phyloP scores from a whole-genome alignment of 2,329 filamentous ascomycete species.

The Colletotrichum ledebouriae region DNA sequence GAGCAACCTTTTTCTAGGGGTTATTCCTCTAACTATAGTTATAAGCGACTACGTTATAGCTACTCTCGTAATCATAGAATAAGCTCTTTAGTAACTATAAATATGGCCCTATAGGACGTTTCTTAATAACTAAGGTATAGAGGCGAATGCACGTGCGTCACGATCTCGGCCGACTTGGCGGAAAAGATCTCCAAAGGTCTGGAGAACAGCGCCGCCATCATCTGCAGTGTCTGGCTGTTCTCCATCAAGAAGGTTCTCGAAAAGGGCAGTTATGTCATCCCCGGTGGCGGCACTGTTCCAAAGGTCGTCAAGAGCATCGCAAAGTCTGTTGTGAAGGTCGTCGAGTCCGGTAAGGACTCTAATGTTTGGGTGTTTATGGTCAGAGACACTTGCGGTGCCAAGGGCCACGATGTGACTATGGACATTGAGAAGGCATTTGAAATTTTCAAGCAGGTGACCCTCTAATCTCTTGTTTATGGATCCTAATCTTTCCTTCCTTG shows the following conservation, averaged over 20 bases:
- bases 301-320: constrained; percentile 19
- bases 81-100: too few species aligned
- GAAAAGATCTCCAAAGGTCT: constrained; percentile 14
- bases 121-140: neutral
- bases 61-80: too few species aligned
- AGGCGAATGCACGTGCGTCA: constrained; percentile 12
- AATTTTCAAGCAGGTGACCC: constrained; percentile 4
- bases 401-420: constrained; percentile 15
- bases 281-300: neutral
- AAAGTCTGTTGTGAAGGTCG: constrained; percentile 3
- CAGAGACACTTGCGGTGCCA: constrained; percentile 11
- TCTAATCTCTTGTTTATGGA: neutral
- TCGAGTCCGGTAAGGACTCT: neutral
- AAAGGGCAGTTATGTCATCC: constrained; percentile 26
- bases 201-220: constrained; percentile 6
- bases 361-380: constrained; percentile 4
- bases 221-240: constrained; percentile 22
- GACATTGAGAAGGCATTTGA: constrained; percentile 19
- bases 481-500: neutral
- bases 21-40: too few species aligned
- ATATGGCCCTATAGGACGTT: too few species aligned
- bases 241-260: constrained; percentile 22
- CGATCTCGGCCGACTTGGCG: constrained; percentile 6
- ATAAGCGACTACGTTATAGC: too few species aligned
- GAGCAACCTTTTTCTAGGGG: too few species aligned